A percentile compares a stretch with the other conserved stretches of the same genome.
Conservation (phyloP, 1,284 basidiomycete species). For the Apiotrichum mycotoxinovorans region DNA sequence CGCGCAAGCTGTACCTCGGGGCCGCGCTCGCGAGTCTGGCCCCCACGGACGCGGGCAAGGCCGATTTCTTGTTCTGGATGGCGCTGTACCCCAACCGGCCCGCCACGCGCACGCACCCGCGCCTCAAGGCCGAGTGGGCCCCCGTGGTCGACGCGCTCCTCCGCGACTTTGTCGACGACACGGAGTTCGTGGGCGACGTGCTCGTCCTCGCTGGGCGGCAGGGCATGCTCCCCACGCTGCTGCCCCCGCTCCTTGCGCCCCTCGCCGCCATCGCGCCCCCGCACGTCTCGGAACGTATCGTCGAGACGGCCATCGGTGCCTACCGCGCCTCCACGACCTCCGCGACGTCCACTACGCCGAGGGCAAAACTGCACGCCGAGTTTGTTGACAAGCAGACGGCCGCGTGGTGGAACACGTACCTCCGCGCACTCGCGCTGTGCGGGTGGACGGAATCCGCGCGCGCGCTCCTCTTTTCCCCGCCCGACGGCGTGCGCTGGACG, state of each 20-base stretch:
- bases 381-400: conserved; percentile 18
- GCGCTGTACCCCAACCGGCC: conserved; percentile 38
- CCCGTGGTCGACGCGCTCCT: conserved; percentile 27
- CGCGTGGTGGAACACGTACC: conserved; percentile 31
- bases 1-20: conserved; percentile 30
- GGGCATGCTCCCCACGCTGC: conserved; percentile 30
- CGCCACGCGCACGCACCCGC: conserved; percentile 24
- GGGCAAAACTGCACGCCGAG: conserved; percentile 13
- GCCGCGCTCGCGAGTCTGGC: conserved; percentile 20
- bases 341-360: conserved; percentile 15
- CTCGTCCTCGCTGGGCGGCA: conserved; percentile 26
- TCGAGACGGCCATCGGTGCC: conserved; percentile 13
- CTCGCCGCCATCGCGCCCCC: conserved; percentile 23
- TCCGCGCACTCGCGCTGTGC: conserved; percentile 22
- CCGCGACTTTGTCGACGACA: conserved; percentile 18
- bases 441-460: conserved; percentile 30
- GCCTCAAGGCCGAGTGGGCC: conserved; percentile 26
- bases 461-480: conserved; percentile 20
- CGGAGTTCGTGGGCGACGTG: conserved; percentile 24
- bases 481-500: conserved; percentile 18
- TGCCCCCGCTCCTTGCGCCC: conserved; percentile 25
- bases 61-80: conserved; percentile 35
- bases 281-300: conserved; percentile 12
- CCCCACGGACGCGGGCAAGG: conserved; percentile 11
- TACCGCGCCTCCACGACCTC: conserved; percentile 25